These are phyloP conservation scores for Colletotrichum kahawae DNA, from an alignment of 2,329 filamentous ascomycete species.

Conservation along the genomic window DNA sequence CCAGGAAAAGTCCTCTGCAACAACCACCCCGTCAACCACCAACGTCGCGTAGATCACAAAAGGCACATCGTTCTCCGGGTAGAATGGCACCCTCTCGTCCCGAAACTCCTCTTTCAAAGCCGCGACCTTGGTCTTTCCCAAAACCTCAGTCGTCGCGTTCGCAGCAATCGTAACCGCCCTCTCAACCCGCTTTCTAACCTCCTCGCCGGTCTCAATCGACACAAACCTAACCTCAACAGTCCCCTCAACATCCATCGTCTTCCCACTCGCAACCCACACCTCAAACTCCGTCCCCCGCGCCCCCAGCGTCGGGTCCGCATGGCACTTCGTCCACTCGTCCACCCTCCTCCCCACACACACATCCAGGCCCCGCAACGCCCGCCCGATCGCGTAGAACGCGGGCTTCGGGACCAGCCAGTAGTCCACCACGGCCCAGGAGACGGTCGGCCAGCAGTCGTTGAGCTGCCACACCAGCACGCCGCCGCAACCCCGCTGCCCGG, in stretches of 20 bases:
- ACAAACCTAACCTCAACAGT: constrained; percentile 41
- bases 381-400: constrained; percentile 40
- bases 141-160: constrained; percentile 45
- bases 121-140: constrained; percentile 34
- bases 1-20: constrained; percentile 60
- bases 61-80: constrained; percentile 43
- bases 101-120: constrained; percentile 12
- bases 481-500: constrained; percentile 62
- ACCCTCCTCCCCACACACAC: constrained; percentile 57
- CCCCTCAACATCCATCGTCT: constrained; percentile 26
- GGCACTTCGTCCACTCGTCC: constrained; percentile 49
- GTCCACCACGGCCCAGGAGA: constrained; percentile 66
- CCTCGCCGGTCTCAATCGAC: constrained; percentile 43
- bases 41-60: constrained; percentile 55
- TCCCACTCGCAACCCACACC: constrained; percentile 47
- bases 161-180: constrained; percentile 29
- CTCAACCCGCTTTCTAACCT: constrained; percentile 32
- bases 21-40: constrained; percentile 37
- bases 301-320: constrained; percentile 43
- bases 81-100: constrained; percentile 30
- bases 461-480: constrained; percentile 73
- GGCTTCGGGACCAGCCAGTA: constrained; percentile 22
- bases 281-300: constrained; percentile 44
- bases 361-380: constrained; percentile 64
- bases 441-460: constrained; percentile 74